phyloP scores from a whole-genome alignment of 2,329 filamentous ascomycete species.

The Penicillium sp. region DNA sequence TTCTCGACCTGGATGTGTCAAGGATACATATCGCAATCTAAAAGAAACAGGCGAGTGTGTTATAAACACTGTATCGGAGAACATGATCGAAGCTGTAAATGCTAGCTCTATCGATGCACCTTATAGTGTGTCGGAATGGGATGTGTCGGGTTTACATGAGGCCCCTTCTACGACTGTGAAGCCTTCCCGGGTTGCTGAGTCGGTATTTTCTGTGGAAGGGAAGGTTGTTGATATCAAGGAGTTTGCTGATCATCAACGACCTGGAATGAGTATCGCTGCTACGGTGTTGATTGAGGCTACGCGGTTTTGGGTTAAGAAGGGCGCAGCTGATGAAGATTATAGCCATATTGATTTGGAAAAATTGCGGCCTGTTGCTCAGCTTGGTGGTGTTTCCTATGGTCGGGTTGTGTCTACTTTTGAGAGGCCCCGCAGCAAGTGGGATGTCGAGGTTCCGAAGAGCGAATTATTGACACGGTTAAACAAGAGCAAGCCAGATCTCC shows the following conservation, averaged over 20 bases:
- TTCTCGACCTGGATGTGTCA: conserved; percentile 58
- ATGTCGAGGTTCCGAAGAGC: conserved; percentile 19
- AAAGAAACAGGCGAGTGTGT: conserved; percentile 70
- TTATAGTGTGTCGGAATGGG: conserved; percentile 75
- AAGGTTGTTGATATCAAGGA: conserved; percentile 71
- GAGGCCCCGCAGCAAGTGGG: conserved; percentile 52
- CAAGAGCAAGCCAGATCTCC: conserved; percentile 4
- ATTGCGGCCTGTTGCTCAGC: conserved; percentile 69
- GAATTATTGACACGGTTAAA: conserved; percentile 16
- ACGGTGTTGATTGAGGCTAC: conserved; percentile 77
- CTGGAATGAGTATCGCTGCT: conserved; percentile 71
- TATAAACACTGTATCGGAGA: conserved; percentile 83
- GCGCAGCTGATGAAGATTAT: conserved; percentile 73
- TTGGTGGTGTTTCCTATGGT: conserved; percentile 86
- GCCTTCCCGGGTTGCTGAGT: conserved; percentile 73
- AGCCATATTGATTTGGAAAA: conserved; percentile 73
- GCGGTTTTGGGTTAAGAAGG: conserved; percentile 81
- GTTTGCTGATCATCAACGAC: conserved; percentile 67
- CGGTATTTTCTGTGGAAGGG: conserved; percentile 77
- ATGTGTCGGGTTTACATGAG: conserved; percentile 72
- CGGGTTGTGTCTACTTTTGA: conserved; percentile 68
- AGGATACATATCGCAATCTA: conserved; percentile 76
- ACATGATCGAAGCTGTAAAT: conserved; percentile 84
- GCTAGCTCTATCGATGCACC: conserved; percentile 73
- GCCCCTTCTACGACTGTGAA: conserved; percentile 64